phyloP scores from a whole-genome alignment of 352 stramenopile genomes.

The Pythium dissimile region DNA sequence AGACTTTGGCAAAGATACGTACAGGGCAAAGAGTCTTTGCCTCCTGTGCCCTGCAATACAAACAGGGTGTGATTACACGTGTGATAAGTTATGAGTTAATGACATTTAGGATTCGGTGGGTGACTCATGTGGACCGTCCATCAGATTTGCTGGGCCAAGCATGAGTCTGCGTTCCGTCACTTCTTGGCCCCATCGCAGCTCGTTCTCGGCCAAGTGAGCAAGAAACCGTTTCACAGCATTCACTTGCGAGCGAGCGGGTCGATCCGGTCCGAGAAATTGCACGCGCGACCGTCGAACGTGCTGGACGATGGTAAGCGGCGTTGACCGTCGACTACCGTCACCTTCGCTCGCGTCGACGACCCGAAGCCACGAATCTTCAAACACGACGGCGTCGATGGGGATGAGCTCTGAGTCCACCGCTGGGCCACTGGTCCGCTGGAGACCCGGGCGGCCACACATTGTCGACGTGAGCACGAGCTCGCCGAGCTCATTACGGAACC shows the following conservation, averaged over 20 bases:
- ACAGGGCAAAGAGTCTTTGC: too few relatives aligned
- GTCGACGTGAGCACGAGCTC: background rate
- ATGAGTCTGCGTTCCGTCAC: background rate
- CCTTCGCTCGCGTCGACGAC: background rate
- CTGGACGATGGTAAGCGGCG: background rate
- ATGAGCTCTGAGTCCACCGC: background rate
- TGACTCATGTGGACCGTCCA: too few relatives aligned
- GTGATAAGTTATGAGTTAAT: too few relatives aligned
- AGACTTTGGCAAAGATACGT: too few relatives aligned
- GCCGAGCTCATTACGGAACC: background rate
- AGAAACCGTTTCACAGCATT: background rate
- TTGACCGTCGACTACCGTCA: background rate
- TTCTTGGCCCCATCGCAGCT: background rate
- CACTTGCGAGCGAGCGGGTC: background rate
- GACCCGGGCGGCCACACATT: background rate
- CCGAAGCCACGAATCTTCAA: slow-evolving; percentile 2
- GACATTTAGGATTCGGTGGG: too few relatives aligned
- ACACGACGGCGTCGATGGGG: background rate
- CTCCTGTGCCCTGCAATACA: too few relatives aligned
- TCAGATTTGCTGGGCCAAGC: background rate
- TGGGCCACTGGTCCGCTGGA: background rate
- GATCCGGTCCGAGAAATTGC: background rate
- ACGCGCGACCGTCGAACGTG: background rate
- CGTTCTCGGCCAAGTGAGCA: background rate
- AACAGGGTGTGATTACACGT: too few relatives aligned